A percentile compares a stretch with the other conserved stretches of the same genome.
These are phyloP conservation scores for Neofusicoccum umdonicola DNA, from an alignment of 2,329 filamentous ascomycete genomes.

Conservation along the genomic window DNA sequence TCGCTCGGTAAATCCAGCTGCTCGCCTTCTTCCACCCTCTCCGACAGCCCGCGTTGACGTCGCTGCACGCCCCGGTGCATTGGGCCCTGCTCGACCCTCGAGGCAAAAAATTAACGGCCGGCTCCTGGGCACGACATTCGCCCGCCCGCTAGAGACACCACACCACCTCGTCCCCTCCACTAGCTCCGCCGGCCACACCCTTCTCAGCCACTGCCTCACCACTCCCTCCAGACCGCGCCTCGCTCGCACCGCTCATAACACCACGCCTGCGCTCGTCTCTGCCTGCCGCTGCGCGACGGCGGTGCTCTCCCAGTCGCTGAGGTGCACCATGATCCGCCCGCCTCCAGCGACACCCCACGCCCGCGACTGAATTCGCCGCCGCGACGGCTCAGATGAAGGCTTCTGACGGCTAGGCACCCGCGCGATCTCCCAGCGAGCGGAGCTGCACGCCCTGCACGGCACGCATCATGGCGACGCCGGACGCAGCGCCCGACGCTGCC, in stretches of 20 bases:
- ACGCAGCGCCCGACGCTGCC: slow-evolving; percentile 7
- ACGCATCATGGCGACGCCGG: slow-evolving; percentile 13
- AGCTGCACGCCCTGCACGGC: neutral
- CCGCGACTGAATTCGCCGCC: slow-evolving; percentile 12
- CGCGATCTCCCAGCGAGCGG: slow-evolving; percentile 4
- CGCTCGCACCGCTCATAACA: slow-evolving; percentile 11
- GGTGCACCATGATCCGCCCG: slow-evolving; percentile 31
- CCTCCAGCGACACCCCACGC: slow-evolving; percentile 18
- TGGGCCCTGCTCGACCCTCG: slow-evolving; percentile 15
- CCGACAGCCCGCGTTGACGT: slow-evolving; percentile 16
- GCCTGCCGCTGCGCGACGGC: slow-evolving; percentile 11
- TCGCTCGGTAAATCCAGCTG: slow-evolving; percentile 12
- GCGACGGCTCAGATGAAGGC: slow-evolving; percentile 13
- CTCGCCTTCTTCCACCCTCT: slow-evolving; percentile 7
- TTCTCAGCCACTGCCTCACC: slow-evolving; percentile 8
- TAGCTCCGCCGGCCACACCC: slow-evolving; percentile 6
- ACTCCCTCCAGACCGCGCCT: neutral
- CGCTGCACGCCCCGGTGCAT: slow-evolving; percentile 4
- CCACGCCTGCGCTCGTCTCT: neutral
- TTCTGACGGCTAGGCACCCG: slow-evolving; percentile 3
- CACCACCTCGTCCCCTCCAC: slow-evolving; percentile 14
- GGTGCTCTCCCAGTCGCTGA: slow-evolving; percentile 18
- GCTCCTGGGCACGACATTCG: slow-evolving; percentile 1
- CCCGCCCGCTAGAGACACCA: slow-evolving; percentile 9
- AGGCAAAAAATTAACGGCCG: slow-evolving; percentile 13